These are phyloP conservation scores for Medicago lupulina DNA, from an alignment of 306 rosid species.

Conservation along the genomic window DNA sequence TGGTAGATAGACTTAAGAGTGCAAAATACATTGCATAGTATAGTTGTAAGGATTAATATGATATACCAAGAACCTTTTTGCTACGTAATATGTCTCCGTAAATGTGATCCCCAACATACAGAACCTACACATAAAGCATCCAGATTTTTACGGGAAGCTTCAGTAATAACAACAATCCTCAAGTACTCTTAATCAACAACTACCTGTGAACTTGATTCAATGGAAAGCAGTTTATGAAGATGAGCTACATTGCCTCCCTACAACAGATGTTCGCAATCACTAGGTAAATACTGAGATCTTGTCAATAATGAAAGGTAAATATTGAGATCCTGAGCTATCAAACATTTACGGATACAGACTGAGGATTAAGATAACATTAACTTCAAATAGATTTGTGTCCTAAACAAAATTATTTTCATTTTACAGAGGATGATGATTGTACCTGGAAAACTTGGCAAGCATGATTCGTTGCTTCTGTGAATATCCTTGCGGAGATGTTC, in stretches of 20 bases:
- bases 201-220: slow-evolving; percentile 94
- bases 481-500: slow-evolving; percentile 52
- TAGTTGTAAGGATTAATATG: slow-evolving; percentile 38
- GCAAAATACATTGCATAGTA: slow-evolving; percentile 1
- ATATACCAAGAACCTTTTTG: slow-evolving; percentile 95
- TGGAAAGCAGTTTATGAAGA: slow-evolving; percentile 86
- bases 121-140: slow-evolving; percentile 65
- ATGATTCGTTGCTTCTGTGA: slow-evolving; percentile 47
- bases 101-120: slow-evolving; percentile 97
- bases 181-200: slow-evolving; percentile 30
- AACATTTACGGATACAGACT: slow-evolving; percentile 23
- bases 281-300: not conserved
- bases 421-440: slow-evolving; percentile 22
- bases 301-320: not conserved
- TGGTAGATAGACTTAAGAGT: not conserved
- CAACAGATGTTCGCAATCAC: slow-evolving; percentile 42
- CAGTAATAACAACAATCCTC: slow-evolving; percentile 20
- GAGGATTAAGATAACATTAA: slow-evolving; percentile 17
- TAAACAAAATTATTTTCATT: not conserved
- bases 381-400: slow-evolving; percentile 24
- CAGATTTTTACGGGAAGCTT: slow-evolving; percentile 20
- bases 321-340: slow-evolving; percentile 32
- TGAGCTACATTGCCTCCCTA: slow-evolving; percentile 97
- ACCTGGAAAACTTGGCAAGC: slow-evolving; percentile 88
- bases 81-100: slow-evolving; percentile 97